phyloP scores from a whole-genome alignment of 1,284 basidiomycete genomes.

The Pascua guehoae region DNA sequence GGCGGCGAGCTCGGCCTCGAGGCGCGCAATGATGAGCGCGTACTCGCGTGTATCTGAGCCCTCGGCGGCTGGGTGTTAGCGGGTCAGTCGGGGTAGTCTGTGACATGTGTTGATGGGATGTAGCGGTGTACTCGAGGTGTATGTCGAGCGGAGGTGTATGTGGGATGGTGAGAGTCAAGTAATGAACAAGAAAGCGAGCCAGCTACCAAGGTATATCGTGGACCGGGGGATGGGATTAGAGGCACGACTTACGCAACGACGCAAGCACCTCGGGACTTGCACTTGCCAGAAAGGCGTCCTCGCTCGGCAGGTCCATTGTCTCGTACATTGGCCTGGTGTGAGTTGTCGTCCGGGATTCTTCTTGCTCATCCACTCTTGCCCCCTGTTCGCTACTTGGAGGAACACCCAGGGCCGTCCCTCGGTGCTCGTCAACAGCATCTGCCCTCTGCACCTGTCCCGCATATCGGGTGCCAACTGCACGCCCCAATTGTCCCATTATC shows the following conservation, averaged over 20 bases:
- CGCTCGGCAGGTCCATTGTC: slow-evolving; percentile 26
- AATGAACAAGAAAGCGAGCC: no score
- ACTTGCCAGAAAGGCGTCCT: slow-evolving; percentile 20
- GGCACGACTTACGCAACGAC: slow-evolving; percentile 29
- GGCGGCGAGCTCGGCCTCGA: slow-evolving; percentile 39
- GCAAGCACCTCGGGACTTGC: slow-evolving; percentile 18
- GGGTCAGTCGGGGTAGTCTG: not conserved
- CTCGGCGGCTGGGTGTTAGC: slow-evolving; percentile 17
- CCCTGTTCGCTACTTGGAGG: not conserved
- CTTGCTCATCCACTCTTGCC: not conserved
- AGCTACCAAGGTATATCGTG: no score
- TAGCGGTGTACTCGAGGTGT: no score
- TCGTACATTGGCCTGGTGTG: slow-evolving; percentile 32
- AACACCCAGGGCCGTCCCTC: not conserved
- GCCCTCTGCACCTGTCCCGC: no score
- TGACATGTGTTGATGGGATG: not conserved
- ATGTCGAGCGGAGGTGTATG: no score
- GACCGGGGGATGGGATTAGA: no score
- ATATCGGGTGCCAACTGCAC: not conserved
- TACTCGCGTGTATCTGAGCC: slow-evolving; percentile 30
- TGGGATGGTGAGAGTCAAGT: no score
- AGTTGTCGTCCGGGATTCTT: not conserved
- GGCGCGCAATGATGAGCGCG: slow-evolving; percentile 28
- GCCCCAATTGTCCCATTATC: no score
- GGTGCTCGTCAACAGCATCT: no score